Base-by-base conservation (phyloP, 2,329 filamentous ascomycete species). In the Aspergillus glaucus region DNA sequence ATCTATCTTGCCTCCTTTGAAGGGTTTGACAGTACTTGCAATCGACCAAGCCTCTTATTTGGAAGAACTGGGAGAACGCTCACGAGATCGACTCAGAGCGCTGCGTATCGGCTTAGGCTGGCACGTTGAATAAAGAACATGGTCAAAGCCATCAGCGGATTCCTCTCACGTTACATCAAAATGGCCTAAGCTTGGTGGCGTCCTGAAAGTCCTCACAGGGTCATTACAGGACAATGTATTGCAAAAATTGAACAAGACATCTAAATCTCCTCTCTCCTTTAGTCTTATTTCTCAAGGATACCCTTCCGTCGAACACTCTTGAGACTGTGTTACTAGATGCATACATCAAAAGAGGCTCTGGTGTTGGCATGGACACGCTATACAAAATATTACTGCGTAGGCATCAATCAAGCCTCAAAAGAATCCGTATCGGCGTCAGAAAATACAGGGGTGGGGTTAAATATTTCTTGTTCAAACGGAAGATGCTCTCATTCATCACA, bases 11-110 rank as follows among this genome's bases (percentile, higher is more conserved):
- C 87, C 87, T 8, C 78, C 87, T 0, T 68, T 93, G 46, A 86
- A 83, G 65, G 88, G 84, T 67, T 67, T 93, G 50, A 87, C 80
- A 45, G 88, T 91, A 1, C 74, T 93, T 39, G 86, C 93, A 57
- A 86, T 93, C 51, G 88, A 93, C 60, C 87, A 92, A 62, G 69
- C 88, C n/a, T 79, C 84, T 24, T 93, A 93, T 64, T 70, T 92
- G 34, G 87, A 92, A 61, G 88, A 93, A 68, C 86, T 93, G 80
- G 85, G 93, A 51, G 84, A 85, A 51, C 80, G 83, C 21, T 92
- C 87, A 10, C 75, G 81, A 50, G 74, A 78, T 52, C 76, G 76
- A 39, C 71, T 93, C 14, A 78, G 79, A 26, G 88, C 92, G 65
- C 74, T 94, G 30, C 78, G 87, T 40, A 78, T 93, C 4, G 87